phyloP scores from a whole-genome alignment of 352 stramenopile genomes.

The Blastocystis sp. region DNA sequence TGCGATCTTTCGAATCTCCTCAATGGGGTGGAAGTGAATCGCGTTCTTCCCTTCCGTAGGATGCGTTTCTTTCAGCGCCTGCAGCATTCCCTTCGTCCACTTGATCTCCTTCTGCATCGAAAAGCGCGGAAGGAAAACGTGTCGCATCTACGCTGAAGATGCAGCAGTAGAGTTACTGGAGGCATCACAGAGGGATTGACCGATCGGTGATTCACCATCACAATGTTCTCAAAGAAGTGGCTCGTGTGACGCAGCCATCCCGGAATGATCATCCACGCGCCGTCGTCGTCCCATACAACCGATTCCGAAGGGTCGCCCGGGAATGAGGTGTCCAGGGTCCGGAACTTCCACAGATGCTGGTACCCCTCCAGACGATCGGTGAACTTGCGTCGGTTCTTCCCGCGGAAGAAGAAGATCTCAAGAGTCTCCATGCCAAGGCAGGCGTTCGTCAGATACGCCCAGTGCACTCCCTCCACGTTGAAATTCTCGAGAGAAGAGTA shows the following conservation, averaged over 20 bases:
- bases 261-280: slow-evolving; percentile 69
- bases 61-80: slow-evolving; percentile 48
- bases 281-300: slow-evolving; percentile 15
- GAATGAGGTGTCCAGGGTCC: background rate
- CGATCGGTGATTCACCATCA: slow-evolving; percentile 65
- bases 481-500: slow-evolving; percentile 11
- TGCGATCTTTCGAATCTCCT: slow-evolving; percentile 25
- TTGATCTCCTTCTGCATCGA: slow-evolving; percentile 42
- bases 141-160: slow-evolving; percentile 41
- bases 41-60: background rate
- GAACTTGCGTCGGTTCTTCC: background rate
- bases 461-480: slow-evolving; percentile 44
- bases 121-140: slow-evolving; percentile 52
- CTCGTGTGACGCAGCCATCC: slow-evolving; percentile 56
- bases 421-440: slow-evolving; percentile 1
- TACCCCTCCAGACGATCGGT: slow-evolving; percentile 23
- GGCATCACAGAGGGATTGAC: slow-evolving; percentile 27
- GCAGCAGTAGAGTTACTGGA: background rate
- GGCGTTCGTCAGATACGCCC: slow-evolving; percentile 23
- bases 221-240: slow-evolving; percentile 64
- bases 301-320: background rate
- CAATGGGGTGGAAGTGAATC: slow-evolving; percentile 8
- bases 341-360: slow-evolving; percentile 51
- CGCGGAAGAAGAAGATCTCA: background rate
- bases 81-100: slow-evolving; percentile 60